A percentile compares a stretch with the other conserved stretches of the same genome.
Evolutionary conservation across 1,139 yeast species (phyloP).

Genomic region (Scheffersomyces lignicola): DNA sequence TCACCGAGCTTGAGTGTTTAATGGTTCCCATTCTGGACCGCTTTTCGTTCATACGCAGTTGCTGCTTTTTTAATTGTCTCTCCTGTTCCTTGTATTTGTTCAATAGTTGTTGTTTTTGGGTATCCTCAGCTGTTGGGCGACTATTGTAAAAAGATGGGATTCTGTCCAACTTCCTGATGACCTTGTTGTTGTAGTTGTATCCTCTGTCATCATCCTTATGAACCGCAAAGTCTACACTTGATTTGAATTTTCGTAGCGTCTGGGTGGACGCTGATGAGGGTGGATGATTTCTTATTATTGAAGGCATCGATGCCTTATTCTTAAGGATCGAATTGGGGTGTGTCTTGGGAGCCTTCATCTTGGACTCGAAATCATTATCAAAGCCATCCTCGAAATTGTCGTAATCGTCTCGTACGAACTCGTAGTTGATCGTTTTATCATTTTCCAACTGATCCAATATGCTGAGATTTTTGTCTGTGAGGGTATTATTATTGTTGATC

Average conservation of each 20-base stretch:
- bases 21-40: constrained; percentile 31
- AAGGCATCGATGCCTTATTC: constrained; percentile 30
- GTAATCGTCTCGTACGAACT: constrained; percentile 38
- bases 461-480: constrained; percentile 16
- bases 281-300: constrained; percentile 10
- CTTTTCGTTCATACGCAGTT: constrained; percentile 12
- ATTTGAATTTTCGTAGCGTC: constrained; percentile 26
- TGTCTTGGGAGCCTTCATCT: constrained; percentile 6
- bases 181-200: constrained; percentile 33
- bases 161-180: constrained; percentile 40
- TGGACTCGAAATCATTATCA: constrained; percentile 16
- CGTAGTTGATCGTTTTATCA: constrained; percentile 38
- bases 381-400: constrained; percentile 43
- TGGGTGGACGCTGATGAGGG: constrained; percentile 11
- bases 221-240: constrained; percentile 29
- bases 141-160: constrained; percentile 43
- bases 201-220: constrained; percentile 17
- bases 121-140: constrained; percentile 10
- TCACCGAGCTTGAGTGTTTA: too few species aligned
- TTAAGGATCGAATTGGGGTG: background rate
- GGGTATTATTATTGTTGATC: constrained; percentile 12
- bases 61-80: constrained; percentile 2
- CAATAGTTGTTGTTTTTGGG: constrained; percentile 24
- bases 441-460: constrained; percentile 30
- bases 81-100: constrained; percentile 26